Conservation (phyloP, 1,284 basidiomycete species). For the Phellinidium pouzarii region DNA sequence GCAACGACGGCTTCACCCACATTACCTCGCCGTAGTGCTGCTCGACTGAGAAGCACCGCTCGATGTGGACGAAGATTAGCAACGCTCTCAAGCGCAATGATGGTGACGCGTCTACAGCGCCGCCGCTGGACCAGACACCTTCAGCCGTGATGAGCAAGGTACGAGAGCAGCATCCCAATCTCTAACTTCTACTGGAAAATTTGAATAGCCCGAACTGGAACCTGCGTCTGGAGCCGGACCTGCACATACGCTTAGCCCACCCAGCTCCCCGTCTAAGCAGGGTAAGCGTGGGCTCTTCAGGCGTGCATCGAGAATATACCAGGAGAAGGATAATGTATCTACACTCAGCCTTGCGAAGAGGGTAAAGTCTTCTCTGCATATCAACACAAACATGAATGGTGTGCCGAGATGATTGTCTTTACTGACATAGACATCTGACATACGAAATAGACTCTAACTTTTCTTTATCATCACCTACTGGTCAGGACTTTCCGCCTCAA, state of each 20-base stretch:
- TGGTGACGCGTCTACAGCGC: constrained; percentile 30
- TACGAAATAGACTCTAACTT: constrained; percentile 37
- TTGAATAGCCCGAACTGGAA: background rate
- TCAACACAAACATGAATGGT: constrained; percentile 35
- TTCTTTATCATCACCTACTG: constrained; percentile 33
- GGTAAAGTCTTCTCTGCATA: constrained; percentile 43
- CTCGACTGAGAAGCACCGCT: constrained; percentile 4
- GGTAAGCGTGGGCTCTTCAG: constrained; percentile 32
- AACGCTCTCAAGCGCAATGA: constrained; percentile 43
- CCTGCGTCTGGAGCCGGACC: constrained; percentile 29
- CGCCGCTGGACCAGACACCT: constrained; percentile 29
- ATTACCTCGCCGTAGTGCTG: constrained; percentile 6
- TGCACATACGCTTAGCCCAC: constrained; percentile 37
- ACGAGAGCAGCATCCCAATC: constrained; percentile 51
- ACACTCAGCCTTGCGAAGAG: constrained; percentile 45
- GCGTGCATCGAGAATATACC: constrained; percentile 25
- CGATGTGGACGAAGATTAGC: constrained; percentile 61
- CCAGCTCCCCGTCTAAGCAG: constrained; percentile 36
- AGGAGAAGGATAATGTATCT: constrained; percentile 31
- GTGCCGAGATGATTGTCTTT: constrained; percentile 23
- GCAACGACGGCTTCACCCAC: constrained; percentile 11
- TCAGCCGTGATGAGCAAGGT: constrained; percentile 43
- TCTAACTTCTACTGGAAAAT: constrained; percentile 43
- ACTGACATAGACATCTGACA: background rate
- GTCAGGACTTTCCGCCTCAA: constrained; percentile 25